Conservation (phyloP, 805 yeast genomes). For the Saturnispora gosingensis region DNA sequence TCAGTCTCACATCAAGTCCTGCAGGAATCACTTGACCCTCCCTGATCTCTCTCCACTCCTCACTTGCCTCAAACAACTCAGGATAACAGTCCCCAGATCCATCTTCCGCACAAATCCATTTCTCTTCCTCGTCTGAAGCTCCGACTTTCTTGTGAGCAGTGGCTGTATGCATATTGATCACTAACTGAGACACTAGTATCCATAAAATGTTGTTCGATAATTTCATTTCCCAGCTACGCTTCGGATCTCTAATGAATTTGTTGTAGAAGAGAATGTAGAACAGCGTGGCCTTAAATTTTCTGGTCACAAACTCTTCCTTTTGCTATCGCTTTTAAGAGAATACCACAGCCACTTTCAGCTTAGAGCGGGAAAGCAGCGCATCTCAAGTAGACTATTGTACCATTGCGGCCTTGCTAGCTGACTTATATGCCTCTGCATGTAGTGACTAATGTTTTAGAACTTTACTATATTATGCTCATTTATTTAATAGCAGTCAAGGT, state of each 20-base stretch:
- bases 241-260: neutral
- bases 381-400: too few species aligned
- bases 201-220: neutral
- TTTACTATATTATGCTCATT: too few species aligned
- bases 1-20: constrained; percentile 69
- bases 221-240: neutral
- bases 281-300: neutral
- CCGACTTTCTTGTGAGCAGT: neutral
- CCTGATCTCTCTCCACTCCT: constrained; percentile 59
- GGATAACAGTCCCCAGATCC: constrained; percentile 53
- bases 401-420: too few species aligned
- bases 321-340: neutral
- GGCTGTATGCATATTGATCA: neutral
- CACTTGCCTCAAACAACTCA: constrained; percentile 48
- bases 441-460: too few species aligned
- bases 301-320: neutral
- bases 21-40: constrained; percentile 73
- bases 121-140: constrained; percentile 10
- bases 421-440: too few species aligned
- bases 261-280: neutral
- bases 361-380: too few species aligned
- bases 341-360: too few species aligned
- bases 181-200: neutral
- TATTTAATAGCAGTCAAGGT: too few species aligned
- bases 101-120: constrained; percentile 32